Percentiles rank a stretch among this genome's conserved stretches.
These are phyloP conservation scores for Wickerhamomyces chambardii DNA, from an alignment of 805 yeast species.

Conservation along the genomic window DNA sequence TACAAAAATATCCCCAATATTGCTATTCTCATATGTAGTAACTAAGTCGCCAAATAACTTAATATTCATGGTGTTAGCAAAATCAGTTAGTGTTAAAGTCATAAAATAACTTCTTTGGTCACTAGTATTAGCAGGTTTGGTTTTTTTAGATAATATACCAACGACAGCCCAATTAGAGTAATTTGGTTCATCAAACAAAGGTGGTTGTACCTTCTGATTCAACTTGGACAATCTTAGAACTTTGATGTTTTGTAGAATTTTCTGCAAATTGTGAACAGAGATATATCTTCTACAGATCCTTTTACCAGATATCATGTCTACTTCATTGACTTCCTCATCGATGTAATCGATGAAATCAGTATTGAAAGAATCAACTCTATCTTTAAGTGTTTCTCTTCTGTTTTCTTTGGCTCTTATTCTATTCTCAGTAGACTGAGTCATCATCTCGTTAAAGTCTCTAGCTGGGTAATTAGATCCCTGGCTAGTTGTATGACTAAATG, in stretches of 20 bases:
- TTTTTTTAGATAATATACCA: conserved; percentile 59
- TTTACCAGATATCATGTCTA: conserved; percentile 37
- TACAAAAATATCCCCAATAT: conserved; percentile 67
- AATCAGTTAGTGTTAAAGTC: conserved; percentile 58
- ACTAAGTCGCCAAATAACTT: conserved; percentile 62
- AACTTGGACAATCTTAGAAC: conserved; percentile 49
- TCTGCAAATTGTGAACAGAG: conserved; percentile 21
- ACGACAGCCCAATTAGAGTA: conserved; percentile 72
- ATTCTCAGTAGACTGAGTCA: background rate
- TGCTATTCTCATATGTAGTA: conserved; percentile 61
- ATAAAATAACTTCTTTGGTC: conserved; percentile 43
- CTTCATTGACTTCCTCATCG: conserved; percentile 19
- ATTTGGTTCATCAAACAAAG: conserved; percentile 58
- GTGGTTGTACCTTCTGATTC: conserved; percentile 59
- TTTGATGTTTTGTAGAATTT: conserved; percentile 37
- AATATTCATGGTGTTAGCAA: conserved; percentile 48
- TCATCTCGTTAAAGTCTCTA: too few relatives aligned
- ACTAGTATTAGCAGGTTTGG: conserved; percentile 38
- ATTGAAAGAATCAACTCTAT: conserved; percentile 32
- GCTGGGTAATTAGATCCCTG: background rate
- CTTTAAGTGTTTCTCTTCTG: conserved; percentile 13
- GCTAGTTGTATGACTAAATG: background rate
- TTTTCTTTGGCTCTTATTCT: background rate
- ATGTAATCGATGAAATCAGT: background rate
- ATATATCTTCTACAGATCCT: conserved; percentile 39